phyloP scores from a whole-genome alignment of 2,329 filamentous ascomycete species.

The Calonectria ilicicola region DNA sequence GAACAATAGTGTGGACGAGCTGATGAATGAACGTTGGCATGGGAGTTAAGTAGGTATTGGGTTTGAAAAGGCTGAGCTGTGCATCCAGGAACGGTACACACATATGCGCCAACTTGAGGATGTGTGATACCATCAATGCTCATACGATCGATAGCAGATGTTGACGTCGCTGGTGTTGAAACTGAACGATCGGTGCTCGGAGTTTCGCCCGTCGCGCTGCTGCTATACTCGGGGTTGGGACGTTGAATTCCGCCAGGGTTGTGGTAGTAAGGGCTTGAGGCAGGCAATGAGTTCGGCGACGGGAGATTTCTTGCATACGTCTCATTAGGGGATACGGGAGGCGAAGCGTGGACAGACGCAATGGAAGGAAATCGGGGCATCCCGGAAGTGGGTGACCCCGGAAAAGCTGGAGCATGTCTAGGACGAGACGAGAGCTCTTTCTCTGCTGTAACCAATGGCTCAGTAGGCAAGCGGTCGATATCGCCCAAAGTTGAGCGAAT shows the following conservation, averaged over 20 bases:
- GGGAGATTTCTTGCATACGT: conserved; percentile 57
- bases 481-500: conserved; percentile 53
- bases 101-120: conserved; percentile 63
- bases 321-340: conserved; percentile 64
- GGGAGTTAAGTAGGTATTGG: conserved; percentile 81
- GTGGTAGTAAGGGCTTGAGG: conserved; percentile 54
- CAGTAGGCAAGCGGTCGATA: conserved; percentile 45
- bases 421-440: conserved; percentile 44
- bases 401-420: conserved; percentile 41
- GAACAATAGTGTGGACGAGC: conserved; percentile 75
- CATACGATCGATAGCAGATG: conserved; percentile 63
- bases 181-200: conserved; percentile 58
- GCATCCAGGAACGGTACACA: conserved; percentile 73
- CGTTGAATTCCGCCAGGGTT: conserved; percentile 48
- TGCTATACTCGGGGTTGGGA: conserved; percentile 56
- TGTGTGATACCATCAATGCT: conserved; percentile 70
- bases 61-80: conserved; percentile 82
- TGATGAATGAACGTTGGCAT: conserved; percentile 78
- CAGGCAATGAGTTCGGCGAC: conserved; percentile 59
- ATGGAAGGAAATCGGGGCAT: conserved; percentile 48
- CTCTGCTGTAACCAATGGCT: conserved; percentile 46
- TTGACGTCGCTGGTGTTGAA: conserved; percentile 55
- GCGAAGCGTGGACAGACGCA: conserved; percentile 49
- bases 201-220: conserved; percentile 58
- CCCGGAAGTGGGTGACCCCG: conserved; percentile 50